Evolutionary conservation across 148 eudicot genomes (phyloP).

Genomic region (Linanthus parryae): DNA sequence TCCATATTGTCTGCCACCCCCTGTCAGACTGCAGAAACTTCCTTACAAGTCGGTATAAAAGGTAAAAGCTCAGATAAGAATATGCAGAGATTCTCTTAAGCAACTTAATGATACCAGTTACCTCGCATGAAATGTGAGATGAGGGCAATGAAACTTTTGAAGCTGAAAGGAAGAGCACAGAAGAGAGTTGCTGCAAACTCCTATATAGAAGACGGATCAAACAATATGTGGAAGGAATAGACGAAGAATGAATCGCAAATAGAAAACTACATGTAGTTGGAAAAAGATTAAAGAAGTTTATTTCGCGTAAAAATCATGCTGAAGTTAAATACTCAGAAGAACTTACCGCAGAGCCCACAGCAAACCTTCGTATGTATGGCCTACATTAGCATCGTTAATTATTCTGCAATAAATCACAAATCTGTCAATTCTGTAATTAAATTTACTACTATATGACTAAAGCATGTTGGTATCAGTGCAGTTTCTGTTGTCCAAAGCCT

Average conservation of each 20-base stretch:
- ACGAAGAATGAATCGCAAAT: too few species aligned
- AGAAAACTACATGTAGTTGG: too few species aligned
- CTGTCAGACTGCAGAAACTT: constrained; percentile 42
- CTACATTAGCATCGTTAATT: constrained; percentile 58
- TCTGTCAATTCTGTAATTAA: constrained; percentile 2
- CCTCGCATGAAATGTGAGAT: constrained; percentile 46
- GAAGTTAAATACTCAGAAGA: too few species aligned
- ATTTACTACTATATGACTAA: too few species aligned
- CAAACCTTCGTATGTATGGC: constrained; percentile 76
- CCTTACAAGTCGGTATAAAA: constrained; percentile 1
- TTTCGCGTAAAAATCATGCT: too few species aligned
- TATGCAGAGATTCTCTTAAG: too few species aligned
- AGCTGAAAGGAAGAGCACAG: constrained; percentile 36
- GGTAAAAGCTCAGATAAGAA: not conserved
- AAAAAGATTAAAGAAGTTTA: too few species aligned
- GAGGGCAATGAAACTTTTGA: constrained; percentile 25
- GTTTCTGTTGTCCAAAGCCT: too few species aligned
- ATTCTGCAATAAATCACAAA: constrained; percentile 40
- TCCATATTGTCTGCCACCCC: constrained; percentile 87
- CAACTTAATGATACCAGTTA: too few species aligned
- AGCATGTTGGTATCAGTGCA: too few species aligned
- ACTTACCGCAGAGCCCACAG: constrained; percentile 86
- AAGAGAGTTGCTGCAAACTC: constrained; percentile 71
- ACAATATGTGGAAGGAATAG: constrained; percentile 6
- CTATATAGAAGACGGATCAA: constrained; percentile 28